These are phyloP conservation scores for Vitrella brassicaformis DNA, from an alignment of 73 alveolate species.

Conservation along the genomic window DNA sequence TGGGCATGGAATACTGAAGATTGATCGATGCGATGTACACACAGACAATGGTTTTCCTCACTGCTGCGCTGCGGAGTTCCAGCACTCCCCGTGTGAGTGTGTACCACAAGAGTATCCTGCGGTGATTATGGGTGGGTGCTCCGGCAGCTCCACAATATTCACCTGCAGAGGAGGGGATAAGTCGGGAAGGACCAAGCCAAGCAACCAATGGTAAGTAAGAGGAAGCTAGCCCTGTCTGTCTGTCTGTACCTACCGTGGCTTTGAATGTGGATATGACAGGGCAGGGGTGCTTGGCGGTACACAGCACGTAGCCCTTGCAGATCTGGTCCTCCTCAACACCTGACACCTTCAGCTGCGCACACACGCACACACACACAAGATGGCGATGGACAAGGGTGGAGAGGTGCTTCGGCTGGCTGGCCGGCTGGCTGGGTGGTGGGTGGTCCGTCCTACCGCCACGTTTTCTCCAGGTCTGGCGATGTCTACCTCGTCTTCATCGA, in stretches of 20 bases:
- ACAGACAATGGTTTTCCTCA: constrained; percentile 11
- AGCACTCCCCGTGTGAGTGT: constrained; percentile 40
- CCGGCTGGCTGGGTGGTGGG: no score
- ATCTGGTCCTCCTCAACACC: constrained; percentile 73
- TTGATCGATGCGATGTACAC: not conserved
- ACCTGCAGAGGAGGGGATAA: no score
- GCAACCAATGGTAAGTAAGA: no score
- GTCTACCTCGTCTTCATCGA: constrained; percentile 48
- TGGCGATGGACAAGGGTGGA: not conserved
- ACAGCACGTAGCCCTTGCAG: constrained; percentile 78
- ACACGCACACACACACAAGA: constrained; percentile 24
- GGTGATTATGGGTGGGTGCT: constrained; percentile 70
- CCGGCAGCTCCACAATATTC: constrained; percentile 62
- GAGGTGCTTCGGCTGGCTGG: no score
- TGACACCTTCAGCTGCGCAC: constrained; percentile 69
- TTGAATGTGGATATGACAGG: constrained; percentile 65
- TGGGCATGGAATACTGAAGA: constrained; percentile 26
- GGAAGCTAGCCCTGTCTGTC: no score
- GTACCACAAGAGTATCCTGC: constrained; percentile 71
- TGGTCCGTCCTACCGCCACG: no score
- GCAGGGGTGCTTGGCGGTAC: constrained; percentile 53
- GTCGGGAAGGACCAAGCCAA: no score
- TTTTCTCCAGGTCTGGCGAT: no score
- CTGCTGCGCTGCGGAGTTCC: constrained; percentile 13
- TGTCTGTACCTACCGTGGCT: no score